Base-by-base conservation (phyloP, 2,329 filamentous ascomycete species). In the Talaromyces verruculosus region DNA sequence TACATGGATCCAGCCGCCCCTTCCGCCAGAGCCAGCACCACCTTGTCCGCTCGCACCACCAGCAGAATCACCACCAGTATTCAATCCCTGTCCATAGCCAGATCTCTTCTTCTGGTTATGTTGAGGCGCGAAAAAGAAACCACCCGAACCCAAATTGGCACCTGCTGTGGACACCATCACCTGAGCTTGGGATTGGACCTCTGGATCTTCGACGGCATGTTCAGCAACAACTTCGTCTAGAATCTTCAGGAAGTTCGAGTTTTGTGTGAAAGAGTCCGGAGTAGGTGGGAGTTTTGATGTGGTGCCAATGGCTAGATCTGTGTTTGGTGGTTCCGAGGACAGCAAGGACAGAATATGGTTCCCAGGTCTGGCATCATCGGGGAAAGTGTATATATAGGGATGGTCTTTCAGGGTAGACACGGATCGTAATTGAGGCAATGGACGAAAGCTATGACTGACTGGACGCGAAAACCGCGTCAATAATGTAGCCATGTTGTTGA, bases 1-100 rank as follows among this genome's bases (percentile, higher is more conserved):
- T n/a, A 89, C 80, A 72, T 89, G 87, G 47, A 89, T 85, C 78
- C 83, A 88, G 1, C 87, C 87, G 22, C 87, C 87, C 68, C 84
- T 78, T 1, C 85, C 86, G 17, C 78, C 86, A 19, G 84, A 83
- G 2, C 85, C 86, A 66, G 80, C 81, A 61, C 86, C 87, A 19
- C 85, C 86, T 70, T 88, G 86, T 17, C 83, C 80, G 68, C 82
- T 87, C 8, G 85, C 85, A 41, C 84, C 84, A n/a, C 84, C 83
- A 7, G 83, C 82, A 19, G 83, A 82, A 28, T 83, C 81, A 8
- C 78, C 77, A 11, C 80, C 75, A 37, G 79, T 78, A 35, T 78
- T 77, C 3, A 76, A 75, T 22, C 77, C 77, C 28, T 76, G 74
- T 45, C 75, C 74, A 30, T 70, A 61, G 4, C 67, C 58, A n/a